These are phyloP conservation scores for Simmondsia chinensis DNA, from an alignment of 148 eudicot species.

Conservation along the genomic window DNA sequence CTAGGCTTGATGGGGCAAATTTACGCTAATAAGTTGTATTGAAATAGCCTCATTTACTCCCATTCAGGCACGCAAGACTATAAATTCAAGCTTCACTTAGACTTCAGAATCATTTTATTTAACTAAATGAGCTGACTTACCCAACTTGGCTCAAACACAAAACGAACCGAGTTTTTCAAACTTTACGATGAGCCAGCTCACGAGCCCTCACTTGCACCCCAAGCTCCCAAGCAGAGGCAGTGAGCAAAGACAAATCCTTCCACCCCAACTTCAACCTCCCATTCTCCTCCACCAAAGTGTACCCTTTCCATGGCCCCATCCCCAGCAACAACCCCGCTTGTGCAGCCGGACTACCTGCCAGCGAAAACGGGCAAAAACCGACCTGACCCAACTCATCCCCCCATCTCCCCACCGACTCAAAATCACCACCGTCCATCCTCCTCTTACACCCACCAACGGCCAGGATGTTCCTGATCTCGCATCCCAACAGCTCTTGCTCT, in stretches of 20 bases:
- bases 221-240: conserved; percentile 79
- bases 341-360: conserved; percentile 69
- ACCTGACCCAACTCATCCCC: conserved; percentile 38
- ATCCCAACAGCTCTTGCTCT: conserved; percentile 58
- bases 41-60: no score
- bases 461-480: conserved; percentile 67
- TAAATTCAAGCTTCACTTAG: no score
- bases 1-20: no score
- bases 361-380: conserved; percentile 51
- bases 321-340: conserved; percentile 68
- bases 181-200: no score
- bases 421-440: conserved; percentile 27
- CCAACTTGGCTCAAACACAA: no score
- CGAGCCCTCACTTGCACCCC: no score
- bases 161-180: no score
- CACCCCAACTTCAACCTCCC: conserved; percentile 77
- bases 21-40: no score
- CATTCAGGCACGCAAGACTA: no score
- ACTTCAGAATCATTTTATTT: no score
- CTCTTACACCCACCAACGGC: conserved; percentile 58
- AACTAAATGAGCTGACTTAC: no score
- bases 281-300: conserved; percentile 66
- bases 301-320: conserved; percentile 74
- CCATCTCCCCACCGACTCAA: conserved; percentile 46
- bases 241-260: conserved; percentile 71